Evolutionary conservation across 177 flowering plant genomes (phyloP), one percentile per base, ranked within the genome.

Genomic region (Viscum album): DNA sequence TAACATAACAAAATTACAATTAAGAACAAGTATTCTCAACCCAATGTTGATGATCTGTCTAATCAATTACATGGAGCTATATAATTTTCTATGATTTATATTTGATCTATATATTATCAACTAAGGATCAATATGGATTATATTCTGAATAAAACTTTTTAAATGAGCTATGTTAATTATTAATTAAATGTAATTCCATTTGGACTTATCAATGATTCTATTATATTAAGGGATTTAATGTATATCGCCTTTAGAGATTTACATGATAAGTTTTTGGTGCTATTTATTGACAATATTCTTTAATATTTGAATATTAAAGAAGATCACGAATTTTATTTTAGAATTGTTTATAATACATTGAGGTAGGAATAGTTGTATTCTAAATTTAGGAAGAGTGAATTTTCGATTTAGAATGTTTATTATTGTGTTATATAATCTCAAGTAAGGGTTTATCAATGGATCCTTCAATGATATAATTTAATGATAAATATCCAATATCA

Each of bases 311-410:
- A 35, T 21, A 60, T 15, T 23, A 7, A 32, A 12, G 66, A 56
- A n/a, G 72, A 79, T 6, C 79, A 73, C 31, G 34, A 69, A 1
- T 16, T 23, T 16, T 76, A 1, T 19, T 72, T 76, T 35, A 34
- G 64, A 11, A 26, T 29, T 11, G 72, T 74, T 30, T 66, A 74
- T 28, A 6, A 8, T 4, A 21, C 0, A 28, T 29, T 78, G 19
- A 26, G 73, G 12, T 73, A 74, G 45, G 23, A 65, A 23, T 1
- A 65, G 19, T 50, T n/a, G n/a, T n/a, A n/a, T n/a, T n/a, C n/a
- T n/a, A n/a, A n/a, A n/a, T n/a, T n/a, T n/a, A n/a, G n/a, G n/a
- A n/a, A n/a, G n/a, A n/a, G n/a, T n/a, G n/a, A n/a, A n/a, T n/a
- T n/a, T n/a, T n/a, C n/a, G n/a, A n/a, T n/a, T n/a, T n/a, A n/a